Conservation (phyloP, 305 asterid genomes). For the Stenogyne calaminthoides region DNA sequence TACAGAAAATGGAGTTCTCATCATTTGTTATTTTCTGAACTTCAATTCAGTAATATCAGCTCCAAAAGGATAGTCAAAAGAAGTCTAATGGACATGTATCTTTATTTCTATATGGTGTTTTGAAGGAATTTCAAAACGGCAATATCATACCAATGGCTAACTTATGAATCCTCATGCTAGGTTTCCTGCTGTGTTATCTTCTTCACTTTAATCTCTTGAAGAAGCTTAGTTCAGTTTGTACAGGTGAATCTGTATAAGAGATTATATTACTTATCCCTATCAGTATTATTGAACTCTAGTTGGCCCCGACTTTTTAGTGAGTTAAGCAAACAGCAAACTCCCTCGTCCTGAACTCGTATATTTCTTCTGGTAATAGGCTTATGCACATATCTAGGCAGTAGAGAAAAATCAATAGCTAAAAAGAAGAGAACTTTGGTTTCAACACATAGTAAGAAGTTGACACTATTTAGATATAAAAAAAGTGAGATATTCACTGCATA, state of each 20-base stretch:
- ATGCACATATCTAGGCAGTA: not conserved
- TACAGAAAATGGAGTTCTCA: not conserved
- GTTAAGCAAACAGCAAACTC: not conserved
- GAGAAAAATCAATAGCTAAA: not conserved
- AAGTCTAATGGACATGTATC: not conserved
- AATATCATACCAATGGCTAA: not conserved
- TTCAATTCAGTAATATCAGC: not conserved
- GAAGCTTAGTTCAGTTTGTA: not conserved
- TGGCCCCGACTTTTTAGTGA: not conserved
- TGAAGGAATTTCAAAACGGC: not conserved
- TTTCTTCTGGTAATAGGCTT: not conserved
- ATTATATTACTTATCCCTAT: not conserved
- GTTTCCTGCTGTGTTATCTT: not conserved
- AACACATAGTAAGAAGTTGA: not conserved
- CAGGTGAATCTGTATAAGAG: slow-evolving; percentile 5
- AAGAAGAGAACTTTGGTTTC: not conserved
- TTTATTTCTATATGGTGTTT: not conserved
- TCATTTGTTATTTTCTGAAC: not conserved
- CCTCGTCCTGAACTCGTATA: not conserved
- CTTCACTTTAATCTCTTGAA: not conserved
- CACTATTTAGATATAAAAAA: not conserved
- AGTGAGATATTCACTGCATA: not conserved
- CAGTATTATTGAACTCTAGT: not conserved
- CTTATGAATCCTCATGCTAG: not conserved
- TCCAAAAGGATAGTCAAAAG: not conserved